phyloP scores from a whole-genome alignment of 306 rosid genomes.

The Pueraria montana region DNA sequence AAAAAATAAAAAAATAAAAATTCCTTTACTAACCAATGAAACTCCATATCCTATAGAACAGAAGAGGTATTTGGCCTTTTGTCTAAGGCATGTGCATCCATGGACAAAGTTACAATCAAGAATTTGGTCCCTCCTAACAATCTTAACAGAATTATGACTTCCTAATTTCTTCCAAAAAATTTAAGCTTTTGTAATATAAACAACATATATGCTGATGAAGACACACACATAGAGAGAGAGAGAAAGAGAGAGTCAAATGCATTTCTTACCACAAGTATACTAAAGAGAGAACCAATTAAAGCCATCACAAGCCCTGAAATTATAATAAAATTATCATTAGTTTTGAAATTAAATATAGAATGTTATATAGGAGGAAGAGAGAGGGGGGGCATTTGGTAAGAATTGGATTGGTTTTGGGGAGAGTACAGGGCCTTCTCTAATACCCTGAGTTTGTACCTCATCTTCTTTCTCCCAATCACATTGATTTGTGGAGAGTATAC shows the following conservation, averaged over 20 bases:
- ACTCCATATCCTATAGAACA: neutral
- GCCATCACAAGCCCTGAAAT: constrained; percentile 80
- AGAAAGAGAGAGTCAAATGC: neutral
- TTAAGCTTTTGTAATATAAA: constrained; percentile 7
- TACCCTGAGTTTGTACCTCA: neutral
- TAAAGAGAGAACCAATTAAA: constrained; percentile 70
- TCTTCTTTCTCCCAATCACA: neutral
- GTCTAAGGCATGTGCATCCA: neutral
- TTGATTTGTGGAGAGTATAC: neutral
- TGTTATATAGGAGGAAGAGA: neutral
- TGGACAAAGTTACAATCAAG: neutral
- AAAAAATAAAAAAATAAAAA: too few relatives aligned
- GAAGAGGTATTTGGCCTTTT: neutral
- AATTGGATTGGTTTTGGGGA: neutral
- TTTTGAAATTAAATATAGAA: neutral
- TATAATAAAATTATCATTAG: constrained; percentile 25
- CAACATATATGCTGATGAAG: neutral
- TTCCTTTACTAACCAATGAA: too few relatives aligned
- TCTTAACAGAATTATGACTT: neutral
- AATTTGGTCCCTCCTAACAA: neutral
- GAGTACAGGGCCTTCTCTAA: neutral
- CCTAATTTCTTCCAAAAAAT: too few relatives aligned
- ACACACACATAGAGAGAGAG: neutral
- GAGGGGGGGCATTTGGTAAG: neutral
- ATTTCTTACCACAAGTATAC: constrained; percentile 71